Evolutionary conservation across 495 filamentous ascomycete genomes (phyloP).

Genomic region (Bathelium albidoporum): DNA sequence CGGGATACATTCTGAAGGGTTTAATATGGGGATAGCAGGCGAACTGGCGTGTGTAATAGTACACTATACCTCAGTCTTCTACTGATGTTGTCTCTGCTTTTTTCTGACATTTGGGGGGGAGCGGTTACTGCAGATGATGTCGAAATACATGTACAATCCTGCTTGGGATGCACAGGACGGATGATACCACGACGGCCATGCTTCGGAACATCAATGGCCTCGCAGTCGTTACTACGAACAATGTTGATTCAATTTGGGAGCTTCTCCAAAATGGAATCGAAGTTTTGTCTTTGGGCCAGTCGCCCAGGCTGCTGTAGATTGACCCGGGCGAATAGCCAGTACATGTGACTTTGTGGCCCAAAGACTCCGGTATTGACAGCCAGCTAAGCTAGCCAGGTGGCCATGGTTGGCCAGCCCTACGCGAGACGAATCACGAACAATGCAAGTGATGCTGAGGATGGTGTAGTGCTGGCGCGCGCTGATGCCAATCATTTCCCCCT

Average conservation of each 20-base stretch:
- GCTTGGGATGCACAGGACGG: neutral
- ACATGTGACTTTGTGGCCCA: too few species aligned
- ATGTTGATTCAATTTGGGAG: neutral
- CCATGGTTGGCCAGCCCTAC: neutral
- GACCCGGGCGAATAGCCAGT: too few species aligned
- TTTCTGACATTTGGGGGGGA: neutral
- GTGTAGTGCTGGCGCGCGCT: neutral
- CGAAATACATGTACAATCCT: neutral
- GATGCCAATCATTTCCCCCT: neutral
- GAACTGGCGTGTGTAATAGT: neutral
- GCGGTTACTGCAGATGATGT: neutral
- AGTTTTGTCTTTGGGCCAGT: too few species aligned
- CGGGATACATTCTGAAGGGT: neutral
- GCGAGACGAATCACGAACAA: neutral
- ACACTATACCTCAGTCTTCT: neutral
- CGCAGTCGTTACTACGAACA: neutral
- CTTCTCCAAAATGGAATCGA: neutral
- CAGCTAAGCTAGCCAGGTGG: neutral
- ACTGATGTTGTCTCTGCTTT: neutral
- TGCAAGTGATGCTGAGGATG: neutral
- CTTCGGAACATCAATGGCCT: neutral
- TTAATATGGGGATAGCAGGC: neutral
- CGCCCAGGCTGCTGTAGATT: too few species aligned
- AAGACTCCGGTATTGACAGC: too few species aligned
- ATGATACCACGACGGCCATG: neutral